Conservation (phyloP, 2,329 filamentous ascomycete species). For the Penicillium brevicompactum region DNA sequence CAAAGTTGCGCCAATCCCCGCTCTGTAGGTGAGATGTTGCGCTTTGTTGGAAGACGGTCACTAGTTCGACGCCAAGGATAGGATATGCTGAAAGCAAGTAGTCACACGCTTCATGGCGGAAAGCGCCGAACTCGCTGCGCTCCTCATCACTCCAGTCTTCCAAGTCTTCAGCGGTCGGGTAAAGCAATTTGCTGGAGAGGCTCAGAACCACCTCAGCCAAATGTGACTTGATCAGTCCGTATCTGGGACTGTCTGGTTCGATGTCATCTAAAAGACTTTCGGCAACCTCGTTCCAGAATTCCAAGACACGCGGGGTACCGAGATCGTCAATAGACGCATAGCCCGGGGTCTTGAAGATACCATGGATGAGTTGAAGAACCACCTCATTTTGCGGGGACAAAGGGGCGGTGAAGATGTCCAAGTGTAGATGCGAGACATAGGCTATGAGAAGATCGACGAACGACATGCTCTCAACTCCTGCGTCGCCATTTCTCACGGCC, state of each 20-base stretch:
- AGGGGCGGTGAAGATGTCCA: slow-evolving; percentile 33
- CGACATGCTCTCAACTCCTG: slow-evolving; percentile 40
- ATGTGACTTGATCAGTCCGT: slow-evolving; percentile 39
- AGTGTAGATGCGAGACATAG: slow-evolving; percentile 35
- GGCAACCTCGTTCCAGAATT: slow-evolving; percentile 46
- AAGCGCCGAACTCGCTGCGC: slow-evolving; percentile 44
- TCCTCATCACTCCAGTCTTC: slow-evolving; percentile 48
- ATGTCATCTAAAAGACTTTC: slow-evolving; percentile 40
- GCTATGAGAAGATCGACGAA: slow-evolving; percentile 45
- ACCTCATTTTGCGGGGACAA: slow-evolving; percentile 35
- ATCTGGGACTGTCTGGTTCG: slow-evolving; percentile 27
- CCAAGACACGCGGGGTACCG: slow-evolving; percentile 40
- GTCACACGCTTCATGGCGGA: slow-evolving; percentile 49
- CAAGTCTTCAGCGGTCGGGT: slow-evolving; percentile 35
- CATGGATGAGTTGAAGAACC: slow-evolving; percentile 40
- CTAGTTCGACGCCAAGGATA: slow-evolving; percentile 44
- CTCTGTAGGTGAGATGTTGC: slow-evolving; percentile 35
- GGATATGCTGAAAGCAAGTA: slow-evolving; percentile 48
- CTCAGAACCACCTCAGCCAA: slow-evolving; percentile 44
- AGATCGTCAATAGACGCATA: slow-evolving; percentile 44
- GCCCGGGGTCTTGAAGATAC: slow-evolving; percentile 43
- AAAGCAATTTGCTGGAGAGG: slow-evolving; percentile 47
- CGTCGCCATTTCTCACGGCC: slow-evolving; percentile 38
- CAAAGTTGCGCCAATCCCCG: slow-evolving; percentile 46
- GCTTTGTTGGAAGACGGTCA: slow-evolving; percentile 44